These are phyloP conservation scores for Scedosporium minutisporum DNA, from an alignment of 2,329 filamentous ascomycete genomes.

Conservation along the genomic window DNA sequence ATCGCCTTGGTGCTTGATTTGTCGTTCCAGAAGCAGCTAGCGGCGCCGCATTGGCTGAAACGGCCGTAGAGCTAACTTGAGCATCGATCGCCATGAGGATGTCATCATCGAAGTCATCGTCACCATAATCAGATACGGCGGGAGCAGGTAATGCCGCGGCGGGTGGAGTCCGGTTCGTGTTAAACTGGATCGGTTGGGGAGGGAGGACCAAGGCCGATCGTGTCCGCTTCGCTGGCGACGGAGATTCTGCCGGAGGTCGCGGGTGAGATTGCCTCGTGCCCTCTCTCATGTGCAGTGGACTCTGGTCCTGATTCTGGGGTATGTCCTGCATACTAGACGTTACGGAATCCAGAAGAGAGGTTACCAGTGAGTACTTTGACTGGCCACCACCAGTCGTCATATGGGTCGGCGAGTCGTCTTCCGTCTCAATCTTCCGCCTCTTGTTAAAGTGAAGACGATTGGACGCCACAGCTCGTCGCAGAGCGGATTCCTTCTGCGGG, in stretches of 20 bases:
- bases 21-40: background rate
- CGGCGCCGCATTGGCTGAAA: background rate
- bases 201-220: background rate
- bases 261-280: background rate
- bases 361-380: conserved; percentile 49
- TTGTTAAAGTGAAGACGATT: conserved; percentile 63
- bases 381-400: conserved; percentile 21
- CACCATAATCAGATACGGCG: conserved; percentile 39
- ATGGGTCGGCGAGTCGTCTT: conserved; percentile 21
- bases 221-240: conserved; percentile 33
- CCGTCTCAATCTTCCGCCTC: conserved; percentile 48
- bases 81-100: conserved; percentile 38
- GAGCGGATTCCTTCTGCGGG: conserved; percentile 8
- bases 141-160: conserved; percentile 10
- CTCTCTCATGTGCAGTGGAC: conserved; percentile 2
- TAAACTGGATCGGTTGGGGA: background rate
- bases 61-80: conserved; percentile 6
- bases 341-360: conserved; percentile 58
- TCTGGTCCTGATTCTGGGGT: conserved; percentile 17
- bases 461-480: conserved; percentile 57
- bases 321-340: conserved; percentile 38
- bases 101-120: conserved; percentile 53
- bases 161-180: conserved; percentile 7
- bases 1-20: conserved; percentile 8
- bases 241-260: conserved; percentile 22